Base-by-base conservation (phyloP, 2,329 filamentous ascomycete species). In the Paraphoma chrysanthemicola region DNA sequence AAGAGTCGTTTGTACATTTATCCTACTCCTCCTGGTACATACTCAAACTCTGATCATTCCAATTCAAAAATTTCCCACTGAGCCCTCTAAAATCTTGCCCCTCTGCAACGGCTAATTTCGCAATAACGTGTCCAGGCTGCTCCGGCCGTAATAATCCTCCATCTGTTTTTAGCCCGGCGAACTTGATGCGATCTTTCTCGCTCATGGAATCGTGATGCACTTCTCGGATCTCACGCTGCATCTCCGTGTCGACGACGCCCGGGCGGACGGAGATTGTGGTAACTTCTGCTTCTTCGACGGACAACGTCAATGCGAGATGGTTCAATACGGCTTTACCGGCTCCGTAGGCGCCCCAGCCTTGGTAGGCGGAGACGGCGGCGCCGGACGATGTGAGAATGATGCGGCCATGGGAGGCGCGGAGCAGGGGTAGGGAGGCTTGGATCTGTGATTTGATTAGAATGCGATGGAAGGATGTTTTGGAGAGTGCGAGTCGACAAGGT, bases 101-200 rank as follows among this genome's bases (percentile, higher is more conserved):
- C 6, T 87, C 90, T 1, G 51, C 53, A 45, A 91, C 75, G 0
- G 88, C 89, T 60, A 98, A 81, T 68, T 86, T 90, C 3, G 93
- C 93, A 77, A 98, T 94, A 11, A 97, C 92, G 76, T 88, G 81
- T 0, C 92, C 94, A 0, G 94, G 91, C 77, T 93, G 89, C 68
- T 97, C 92, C 0, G 93, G 92, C 77, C 85, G 88, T 61, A 97
- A 80, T 48, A 98, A 78, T 48, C 85, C 85, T 12, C 93, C 93
- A 6, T 85, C 83, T 62, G 87, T 84, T 72, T 93, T 89, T 14
- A 90, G 83, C 1, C 85, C 81, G 11, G 86, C 81, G 68, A 98
- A 98, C 66, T 85, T 88, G 16, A 80, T 76, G 23, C 81, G 81
- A 64, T 88, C 84, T 50, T 82, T 81, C 17, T 78, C 77, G 62